phyloP scores from a whole-genome alignment of 106 monocot genomes.

The Apostasia ramifera region DNA sequence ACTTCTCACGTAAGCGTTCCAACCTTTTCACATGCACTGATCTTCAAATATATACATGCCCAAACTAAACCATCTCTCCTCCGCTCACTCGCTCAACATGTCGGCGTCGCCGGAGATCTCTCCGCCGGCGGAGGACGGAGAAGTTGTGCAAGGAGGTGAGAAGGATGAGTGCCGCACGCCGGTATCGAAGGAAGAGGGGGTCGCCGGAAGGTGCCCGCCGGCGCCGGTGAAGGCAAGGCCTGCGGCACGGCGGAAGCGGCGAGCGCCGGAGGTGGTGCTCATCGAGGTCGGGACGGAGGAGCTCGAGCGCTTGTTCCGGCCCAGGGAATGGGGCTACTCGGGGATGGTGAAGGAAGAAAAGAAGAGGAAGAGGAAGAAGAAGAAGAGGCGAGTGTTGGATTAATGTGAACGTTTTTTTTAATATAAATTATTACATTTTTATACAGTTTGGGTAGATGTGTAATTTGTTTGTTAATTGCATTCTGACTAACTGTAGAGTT shows the following conservation, averaged over 20 bases:
- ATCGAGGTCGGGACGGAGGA: not conserved
- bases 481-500: not conserved
- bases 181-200: not conserved
- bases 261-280: not conserved
- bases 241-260: not conserved
- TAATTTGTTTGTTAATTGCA: too few species aligned
- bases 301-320: not conserved
- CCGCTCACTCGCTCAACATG: too few species aligned
- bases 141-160: too few species aligned
- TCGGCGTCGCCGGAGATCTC: not conserved
- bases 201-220: not conserved
- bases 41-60: not conserved
- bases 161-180: not conserved
- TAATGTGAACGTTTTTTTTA: not conserved
- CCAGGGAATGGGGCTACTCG: not conserved
- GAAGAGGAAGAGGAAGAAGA: not conserved
- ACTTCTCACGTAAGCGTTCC: not conserved
- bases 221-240: not conserved
- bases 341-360: not conserved
- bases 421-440: not conserved
- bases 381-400: not conserved
- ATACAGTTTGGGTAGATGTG: not conserved
- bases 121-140: not conserved
- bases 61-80: too few species aligned
- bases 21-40: too few species aligned